Percentiles rank a stretch among this genome's conserved stretches.
Conservation (phyloP, 1,284 basidiomycete species). For the Sporisorium exsertum region DNA sequence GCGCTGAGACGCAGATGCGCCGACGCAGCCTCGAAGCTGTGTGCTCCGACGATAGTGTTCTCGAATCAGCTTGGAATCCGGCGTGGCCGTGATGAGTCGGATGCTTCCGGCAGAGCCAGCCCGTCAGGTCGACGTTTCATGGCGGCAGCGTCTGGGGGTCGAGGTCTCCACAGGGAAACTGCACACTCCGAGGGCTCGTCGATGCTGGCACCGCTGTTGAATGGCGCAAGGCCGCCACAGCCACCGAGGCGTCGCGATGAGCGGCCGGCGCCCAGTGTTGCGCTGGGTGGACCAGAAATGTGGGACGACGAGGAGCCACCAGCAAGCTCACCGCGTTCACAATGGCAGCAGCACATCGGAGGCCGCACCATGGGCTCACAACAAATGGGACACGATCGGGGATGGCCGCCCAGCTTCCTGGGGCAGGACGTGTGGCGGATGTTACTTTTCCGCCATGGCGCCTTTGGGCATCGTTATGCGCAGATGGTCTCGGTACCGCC, state of each 20-base stretch:
- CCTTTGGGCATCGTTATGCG: slow-evolving; percentile 29
- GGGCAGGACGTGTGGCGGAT: slow-evolving; percentile 44
- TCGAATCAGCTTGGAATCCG: slow-evolving; percentile 45
- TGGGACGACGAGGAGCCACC: slow-evolving; percentile 24
- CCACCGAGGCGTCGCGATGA: slow-evolving; percentile 27
- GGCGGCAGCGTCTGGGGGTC: neutral
- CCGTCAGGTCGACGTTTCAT: slow-evolving; percentile 6
- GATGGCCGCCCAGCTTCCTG: slow-evolving; percentile 45
- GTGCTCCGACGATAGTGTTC: slow-evolving; percentile 40
- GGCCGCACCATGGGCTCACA: slow-evolving; percentile 2
- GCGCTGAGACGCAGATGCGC: slow-evolving; percentile 4
- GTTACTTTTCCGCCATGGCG: slow-evolving; percentile 44
- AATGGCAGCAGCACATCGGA: slow-evolving; percentile 9
- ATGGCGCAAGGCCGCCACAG: slow-evolving; percentile 26
- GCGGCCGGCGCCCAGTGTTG: slow-evolving; percentile 36
- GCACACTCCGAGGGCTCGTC: slow-evolving; percentile 20
- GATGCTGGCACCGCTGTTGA: slow-evolving; percentile 31
- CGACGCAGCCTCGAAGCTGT: slow-evolving; percentile 25
- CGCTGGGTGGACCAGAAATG: slow-evolving; percentile 40
- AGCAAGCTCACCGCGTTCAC: slow-evolving; percentile 11
- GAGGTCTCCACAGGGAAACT: slow-evolving; percentile 5
- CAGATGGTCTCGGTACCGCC: slow-evolving; percentile 41
- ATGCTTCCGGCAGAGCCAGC: slow-evolving; percentile 14
- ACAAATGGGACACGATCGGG: slow-evolving; percentile 26
- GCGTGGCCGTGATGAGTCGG: slow-evolving; percentile 13